Percentiles rank a stretch among this genome's conserved stretches.
phyloP scores from a whole-genome alignment of 2,329 filamentous ascomycete genomes.

The Fusarium bactridioides region DNA sequence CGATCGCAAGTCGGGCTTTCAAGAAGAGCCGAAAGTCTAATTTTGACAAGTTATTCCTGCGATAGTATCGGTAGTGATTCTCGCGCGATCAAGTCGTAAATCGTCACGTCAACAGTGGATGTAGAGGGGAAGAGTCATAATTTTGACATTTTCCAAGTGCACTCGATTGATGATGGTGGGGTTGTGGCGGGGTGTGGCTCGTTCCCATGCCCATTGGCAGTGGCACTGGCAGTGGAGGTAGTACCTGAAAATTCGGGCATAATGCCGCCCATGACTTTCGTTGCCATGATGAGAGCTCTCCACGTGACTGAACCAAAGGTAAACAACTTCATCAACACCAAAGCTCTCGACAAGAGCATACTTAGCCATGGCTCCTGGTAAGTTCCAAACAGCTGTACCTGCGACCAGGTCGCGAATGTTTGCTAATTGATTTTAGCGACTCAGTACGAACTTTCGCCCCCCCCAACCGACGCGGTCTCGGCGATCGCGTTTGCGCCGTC shows the following conservation, averaged over 20 bases:
- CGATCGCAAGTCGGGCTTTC: slow-evolving; percentile 31
- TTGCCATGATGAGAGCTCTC: slow-evolving; percentile 25
- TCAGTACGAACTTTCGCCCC: slow-evolving; percentile 84
- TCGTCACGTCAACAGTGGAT: slow-evolving; percentile 36
- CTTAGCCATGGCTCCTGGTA: slow-evolving; percentile 53
- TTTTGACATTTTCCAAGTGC: slow-evolving; percentile 53
- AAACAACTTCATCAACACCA: slow-evolving; percentile 45
- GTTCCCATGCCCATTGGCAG: slow-evolving; percentile 1
- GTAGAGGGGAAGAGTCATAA: slow-evolving; percentile 50
- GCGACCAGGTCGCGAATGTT: not conserved
- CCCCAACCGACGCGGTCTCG: slow-evolving; percentile 88
- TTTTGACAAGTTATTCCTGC: not conserved
- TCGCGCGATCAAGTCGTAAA: slow-evolving; percentile 35
- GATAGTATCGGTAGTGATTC: slow-evolving; percentile 8
- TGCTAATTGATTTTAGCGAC: slow-evolving; percentile 56
- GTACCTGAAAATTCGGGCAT: slow-evolving; percentile 43
- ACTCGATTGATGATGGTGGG: slow-evolving; percentile 48
- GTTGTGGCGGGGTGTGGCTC: slow-evolving; percentile 51
- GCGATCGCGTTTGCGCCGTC: slow-evolving; percentile 83
- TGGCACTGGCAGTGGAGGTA: slow-evolving; percentile 24
- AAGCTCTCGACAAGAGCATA: slow-evolving; percentile 28
- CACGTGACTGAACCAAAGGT: slow-evolving; percentile 49
- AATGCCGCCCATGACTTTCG: slow-evolving; percentile 30
- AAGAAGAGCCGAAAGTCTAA: slow-evolving; percentile 22
- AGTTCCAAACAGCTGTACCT: slow-evolving; percentile 11